These are phyloP conservation scores for Podospora conica DNA, from an alignment of 495 filamentous ascomycete species.

Conservation along the genomic window DNA sequence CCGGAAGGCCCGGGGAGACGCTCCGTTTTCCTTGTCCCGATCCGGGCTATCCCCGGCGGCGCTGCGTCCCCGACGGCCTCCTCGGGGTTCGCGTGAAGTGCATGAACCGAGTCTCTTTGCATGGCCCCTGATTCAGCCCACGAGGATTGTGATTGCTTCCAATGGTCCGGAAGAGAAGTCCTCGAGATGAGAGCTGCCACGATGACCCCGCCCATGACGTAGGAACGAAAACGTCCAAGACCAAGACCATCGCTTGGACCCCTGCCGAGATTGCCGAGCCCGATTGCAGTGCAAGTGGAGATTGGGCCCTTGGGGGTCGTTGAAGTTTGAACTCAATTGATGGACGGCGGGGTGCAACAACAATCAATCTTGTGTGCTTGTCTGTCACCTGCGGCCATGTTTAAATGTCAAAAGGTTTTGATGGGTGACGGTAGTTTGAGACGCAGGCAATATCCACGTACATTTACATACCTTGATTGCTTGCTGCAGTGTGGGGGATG, in stretches of 20 bases:
- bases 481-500: neutral
- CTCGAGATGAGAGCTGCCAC: no score
- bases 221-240: neutral
- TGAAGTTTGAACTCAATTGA: no score
- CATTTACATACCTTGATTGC: neutral
- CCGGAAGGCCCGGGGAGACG: neutral
- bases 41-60: constrained; percentile 1
- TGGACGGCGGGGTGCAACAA: neutral
- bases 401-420: neutral
- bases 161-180: neutral
- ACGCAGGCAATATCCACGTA: neutral
- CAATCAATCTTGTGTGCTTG: neutral
- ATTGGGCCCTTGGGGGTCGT: neutral
- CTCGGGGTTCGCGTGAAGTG: neutral
- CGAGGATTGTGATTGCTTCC: neutral
- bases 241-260: constrained; percentile 3
- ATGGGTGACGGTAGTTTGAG: neutral
- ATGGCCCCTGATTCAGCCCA: neutral
- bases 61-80: neutral
- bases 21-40: neutral
- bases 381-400: neutral
- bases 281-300: neutral
- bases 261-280: constrained; percentile 19
- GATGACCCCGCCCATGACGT: constrained; percentile 5
- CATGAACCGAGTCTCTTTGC: neutral